Percentiles rank a stretch among this genome's conserved stretches.
phyloP scores from a whole-genome alignment of 768 basidiomycete genomes.

The Tremella yokohamensis region DNA sequence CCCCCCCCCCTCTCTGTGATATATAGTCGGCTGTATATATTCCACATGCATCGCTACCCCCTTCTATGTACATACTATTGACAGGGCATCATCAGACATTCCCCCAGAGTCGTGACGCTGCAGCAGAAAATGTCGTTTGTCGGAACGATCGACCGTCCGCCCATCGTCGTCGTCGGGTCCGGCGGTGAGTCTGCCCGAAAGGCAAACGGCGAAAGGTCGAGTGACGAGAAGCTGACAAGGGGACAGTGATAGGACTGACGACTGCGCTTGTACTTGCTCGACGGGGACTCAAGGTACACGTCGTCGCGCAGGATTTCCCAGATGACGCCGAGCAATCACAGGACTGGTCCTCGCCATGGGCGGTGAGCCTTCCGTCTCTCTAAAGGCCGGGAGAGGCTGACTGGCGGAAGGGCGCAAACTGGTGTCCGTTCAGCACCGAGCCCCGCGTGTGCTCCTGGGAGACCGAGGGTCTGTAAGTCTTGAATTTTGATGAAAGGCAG shows the following conservation, averaged over 20 bases:
- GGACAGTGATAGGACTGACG: constrained; percentile 49
- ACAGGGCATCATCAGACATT: too few relatives aligned
- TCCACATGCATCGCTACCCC: too few relatives aligned
- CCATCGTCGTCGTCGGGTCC: constrained; percentile 5
- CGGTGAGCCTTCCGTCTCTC: neutral
- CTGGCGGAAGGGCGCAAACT: neutral
- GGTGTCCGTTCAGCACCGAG: constrained; percentile 4
- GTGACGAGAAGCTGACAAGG: constrained; percentile 1
- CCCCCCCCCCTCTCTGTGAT: too few relatives aligned
- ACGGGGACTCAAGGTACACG: constrained; percentile 34
- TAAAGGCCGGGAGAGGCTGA: neutral
- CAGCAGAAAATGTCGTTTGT: too few relatives aligned
- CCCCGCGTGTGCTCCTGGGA: constrained; percentile 2
- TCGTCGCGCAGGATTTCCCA: constrained; percentile 49
- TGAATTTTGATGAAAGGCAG: neutral
- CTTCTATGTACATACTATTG: too few relatives aligned
- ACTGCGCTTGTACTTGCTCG: constrained; percentile 40
- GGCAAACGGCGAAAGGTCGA: neutral
- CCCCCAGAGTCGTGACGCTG: too few relatives aligned
- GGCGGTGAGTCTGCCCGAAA: constrained; percentile 1
- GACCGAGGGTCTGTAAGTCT: constrained; percentile 10
- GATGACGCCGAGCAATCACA: constrained; percentile 33
- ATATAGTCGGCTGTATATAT: too few relatives aligned
- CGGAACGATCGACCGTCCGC: too few relatives aligned
- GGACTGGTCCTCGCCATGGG: constrained; percentile 38